phyloP scores from a whole-genome alignment of 306 rosid species.

The Cucumis hystrix region DNA sequence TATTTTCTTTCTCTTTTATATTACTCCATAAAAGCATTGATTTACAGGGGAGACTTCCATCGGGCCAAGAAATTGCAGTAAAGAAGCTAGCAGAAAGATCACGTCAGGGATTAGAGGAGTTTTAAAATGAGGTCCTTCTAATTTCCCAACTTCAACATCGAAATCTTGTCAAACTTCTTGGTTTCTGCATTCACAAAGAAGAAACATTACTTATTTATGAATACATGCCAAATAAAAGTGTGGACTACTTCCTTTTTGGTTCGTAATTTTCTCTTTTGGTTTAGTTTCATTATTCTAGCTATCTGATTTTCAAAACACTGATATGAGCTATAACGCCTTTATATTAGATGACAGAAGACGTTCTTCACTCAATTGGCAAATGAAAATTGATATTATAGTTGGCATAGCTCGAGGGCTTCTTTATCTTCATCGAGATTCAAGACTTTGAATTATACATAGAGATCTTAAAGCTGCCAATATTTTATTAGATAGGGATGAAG shows the following conservation, averaged over 20 bases:
- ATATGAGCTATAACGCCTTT: background rate
- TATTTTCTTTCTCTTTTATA: background rate
- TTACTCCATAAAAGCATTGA: background rate
- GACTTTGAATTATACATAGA: constrained; percentile 62
- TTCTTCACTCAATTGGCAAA: constrained; percentile 21
- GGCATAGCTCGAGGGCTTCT: constrained; percentile 48
- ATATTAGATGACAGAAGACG: constrained; percentile 27
- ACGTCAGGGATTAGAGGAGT: constrained; percentile 23
- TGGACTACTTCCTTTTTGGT: constrained; percentile 24
- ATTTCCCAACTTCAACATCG: constrained; percentile 28
- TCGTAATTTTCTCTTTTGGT: background rate
- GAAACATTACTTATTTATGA: constrained; percentile 28
- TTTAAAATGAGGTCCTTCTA: constrained; percentile 17
- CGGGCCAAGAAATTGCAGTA: constrained; percentile 22
- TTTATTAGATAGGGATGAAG: constrained; percentile 22
- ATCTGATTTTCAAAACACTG: background rate
- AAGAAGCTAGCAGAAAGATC: constrained; percentile 27
- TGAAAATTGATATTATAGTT: constrained; percentile 23
- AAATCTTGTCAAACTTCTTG: constrained; percentile 27
- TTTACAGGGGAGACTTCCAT: constrained; percentile 16
- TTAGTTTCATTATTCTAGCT: background rate
- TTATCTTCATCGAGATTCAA: constrained; percentile 48
- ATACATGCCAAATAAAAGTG: constrained; percentile 28
- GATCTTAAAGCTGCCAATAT: constrained; percentile 24
- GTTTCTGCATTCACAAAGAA: constrained; percentile 16